These are phyloP conservation scores for Nepenthes gracilis DNA, from an alignment of 148 eudicot genomes.

Conservation along the genomic window DNA sequence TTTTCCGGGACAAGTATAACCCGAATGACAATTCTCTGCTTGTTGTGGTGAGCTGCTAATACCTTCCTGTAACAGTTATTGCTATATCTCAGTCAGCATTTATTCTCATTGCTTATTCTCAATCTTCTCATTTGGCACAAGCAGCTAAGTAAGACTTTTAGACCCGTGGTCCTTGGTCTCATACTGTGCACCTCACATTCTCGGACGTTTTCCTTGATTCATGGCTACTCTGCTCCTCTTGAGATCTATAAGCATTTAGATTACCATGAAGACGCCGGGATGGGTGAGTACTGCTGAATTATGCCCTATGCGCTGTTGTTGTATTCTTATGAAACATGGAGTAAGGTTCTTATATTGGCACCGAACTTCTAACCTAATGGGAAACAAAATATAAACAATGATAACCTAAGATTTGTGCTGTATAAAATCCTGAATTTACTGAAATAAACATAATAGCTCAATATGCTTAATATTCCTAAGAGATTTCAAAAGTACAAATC, in stretches of 20 bases:
- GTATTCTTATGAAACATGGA: no score
- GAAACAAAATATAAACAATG: no score
- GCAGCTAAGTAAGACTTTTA: slow-evolving; percentile 59
- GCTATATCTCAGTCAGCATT: slow-evolving; percentile 3
- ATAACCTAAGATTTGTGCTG: no score
- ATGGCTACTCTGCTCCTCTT: slow-evolving; percentile 91
- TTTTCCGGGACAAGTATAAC: slow-evolving; percentile 58
- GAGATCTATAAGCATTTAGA: slow-evolving; percentile 97
- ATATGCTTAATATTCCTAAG: no score
- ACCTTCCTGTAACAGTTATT: not conserved
- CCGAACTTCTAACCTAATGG: no score
- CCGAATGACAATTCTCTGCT: slow-evolving; percentile 39
- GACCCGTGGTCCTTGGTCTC: slow-evolving; percentile 73
- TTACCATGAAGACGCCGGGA: slow-evolving; percentile 71
- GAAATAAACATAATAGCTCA: no score
- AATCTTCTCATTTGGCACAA: slow-evolving; percentile 12
- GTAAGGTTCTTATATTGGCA: no score
- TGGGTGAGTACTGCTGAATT: slow-evolving; percentile 28
- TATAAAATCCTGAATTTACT: no score
- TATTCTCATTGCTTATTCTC: slow-evolving; percentile 6
- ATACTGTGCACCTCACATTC: slow-evolving; percentile 76
- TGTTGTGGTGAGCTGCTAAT: slow-evolving; percentile 36
- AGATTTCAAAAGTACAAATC: no score
- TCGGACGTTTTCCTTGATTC: slow-evolving; percentile 78
- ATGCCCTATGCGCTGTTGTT: not conserved